Evolutionary conservation across 768 basidiomycete species (phyloP).

Genomic region (Astraeus odoratus): DNA sequence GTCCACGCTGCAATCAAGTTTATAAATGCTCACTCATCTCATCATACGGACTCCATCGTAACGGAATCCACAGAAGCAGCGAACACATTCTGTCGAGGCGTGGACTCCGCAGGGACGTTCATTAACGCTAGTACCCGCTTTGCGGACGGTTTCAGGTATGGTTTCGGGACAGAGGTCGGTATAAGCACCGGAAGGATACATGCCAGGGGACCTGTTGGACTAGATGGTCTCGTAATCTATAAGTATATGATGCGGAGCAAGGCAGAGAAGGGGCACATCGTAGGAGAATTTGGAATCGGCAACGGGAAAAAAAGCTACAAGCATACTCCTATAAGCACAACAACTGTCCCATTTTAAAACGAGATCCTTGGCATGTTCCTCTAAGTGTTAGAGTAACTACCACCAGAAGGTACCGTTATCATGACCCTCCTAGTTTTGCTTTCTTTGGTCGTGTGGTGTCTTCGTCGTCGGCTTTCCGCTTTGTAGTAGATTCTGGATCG

Average conservation of each 20-base stretch:
- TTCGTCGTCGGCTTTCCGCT: constrained; percentile 68
- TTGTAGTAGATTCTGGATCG: constrained; percentile 35
- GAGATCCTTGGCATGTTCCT: too few species aligned
- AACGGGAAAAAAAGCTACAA: constrained; percentile 67
- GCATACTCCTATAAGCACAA: constrained; percentile 34
- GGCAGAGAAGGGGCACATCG: constrained; percentile 70
- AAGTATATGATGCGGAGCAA: constrained; percentile 89
- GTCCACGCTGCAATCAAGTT: constrained; percentile 71
- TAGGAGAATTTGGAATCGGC: constrained; percentile 74
- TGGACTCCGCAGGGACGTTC: constrained; percentile 90
- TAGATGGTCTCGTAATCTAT: constrained; percentile 91
- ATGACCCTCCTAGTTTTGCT: constrained; percentile 44
- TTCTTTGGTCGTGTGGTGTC: constrained; percentile 51
- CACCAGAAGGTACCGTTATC: constrained; percentile 9
- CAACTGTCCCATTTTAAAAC: constrained; percentile 18
- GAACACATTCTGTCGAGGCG: constrained; percentile 73
- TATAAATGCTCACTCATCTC: constrained; percentile 90
- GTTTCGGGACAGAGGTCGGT: constrained; percentile 96
- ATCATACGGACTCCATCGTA: constrained; percentile 92
- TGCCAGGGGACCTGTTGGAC: constrained; percentile 91
- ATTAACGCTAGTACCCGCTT: constrained; percentile 95
- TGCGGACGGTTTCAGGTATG: constrained; percentile 94
- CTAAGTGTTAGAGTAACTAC: not conserved
- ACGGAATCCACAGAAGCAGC: constrained; percentile 68
- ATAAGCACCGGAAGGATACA: constrained; percentile 97